Base-by-base conservation (phyloP, 1,284 basidiomycete species). In the Apiotrichum akiyoshidainum region DNA sequence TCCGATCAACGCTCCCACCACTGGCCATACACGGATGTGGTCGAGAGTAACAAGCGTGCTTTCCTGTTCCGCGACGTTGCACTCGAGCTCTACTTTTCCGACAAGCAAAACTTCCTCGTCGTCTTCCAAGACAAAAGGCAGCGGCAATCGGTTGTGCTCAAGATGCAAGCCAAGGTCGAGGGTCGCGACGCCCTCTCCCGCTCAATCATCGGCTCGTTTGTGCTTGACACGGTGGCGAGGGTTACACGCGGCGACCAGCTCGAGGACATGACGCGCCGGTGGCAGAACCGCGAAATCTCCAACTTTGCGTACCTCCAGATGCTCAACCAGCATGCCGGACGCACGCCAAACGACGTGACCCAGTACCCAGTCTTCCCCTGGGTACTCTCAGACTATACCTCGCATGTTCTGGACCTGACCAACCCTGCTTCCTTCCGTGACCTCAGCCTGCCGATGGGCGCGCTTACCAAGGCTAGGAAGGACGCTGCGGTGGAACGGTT, bases 291-390 rank as follows among this genome's bases (percentile, higher is more conserved):
- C 50, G 89, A 92, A 70, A 90, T 94, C 60, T 92, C 90, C 64
- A 94, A 93, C 72, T 92, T 90, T 77, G 87, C 89, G 0, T 93
- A 93, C 72, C 75, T 93, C 46, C 87, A 88, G 63, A 85, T 94
- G 59, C 79, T 94, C 52, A 94, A 94, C 65, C 90, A 94, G 73
- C 83, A 90, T 22, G 92, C 91, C 2, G 91, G 91, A 49, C 82
- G 91, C n/a, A 94, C 91, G 1, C 90, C 91, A 2, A 92, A 87
- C 68, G 81, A 98, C 78, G 89, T 94, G 9, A 96, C 93, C 0
- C 92, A 96, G 69, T 97, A 95, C 77, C 94, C 94, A 0, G 86
- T 97, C 19, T 95, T 97, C 68, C 93, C 82, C 0, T 80, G 91
- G 93, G 86, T 96, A 16, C 69, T 97, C 45, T 83, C 87, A 58